Evolutionary conservation across 768 basidiomycete genomes (phyloP).

Genomic region (Boletus pseudo-olivaceus): DNA sequence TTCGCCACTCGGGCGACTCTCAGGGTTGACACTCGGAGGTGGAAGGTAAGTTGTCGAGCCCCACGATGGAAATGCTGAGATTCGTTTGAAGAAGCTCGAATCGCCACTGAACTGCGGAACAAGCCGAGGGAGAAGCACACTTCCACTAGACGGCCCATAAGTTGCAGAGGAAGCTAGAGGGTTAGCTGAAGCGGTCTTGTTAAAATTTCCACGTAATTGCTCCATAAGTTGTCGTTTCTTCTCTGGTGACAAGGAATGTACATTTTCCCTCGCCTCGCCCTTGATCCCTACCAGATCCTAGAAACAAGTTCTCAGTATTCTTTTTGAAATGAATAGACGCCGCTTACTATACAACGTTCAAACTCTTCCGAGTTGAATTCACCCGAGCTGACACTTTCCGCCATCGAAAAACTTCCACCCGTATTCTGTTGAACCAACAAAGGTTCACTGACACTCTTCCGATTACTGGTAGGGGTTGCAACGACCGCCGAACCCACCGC

Average conservation of each 20-base stretch:
- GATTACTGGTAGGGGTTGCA: slow-evolving; percentile 34
- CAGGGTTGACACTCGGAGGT: slow-evolving; percentile 26
- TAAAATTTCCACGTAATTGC: slow-evolving; percentile 42
- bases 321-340: neutral
- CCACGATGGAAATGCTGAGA: slow-evolving; percentile 62
- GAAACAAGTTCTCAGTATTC: slow-evolving; percentile 5
- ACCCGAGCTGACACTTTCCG: slow-evolving; percentile 25
- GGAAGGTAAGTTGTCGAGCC: slow-evolving; percentile 38
- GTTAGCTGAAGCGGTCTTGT: slow-evolving; percentile 31
- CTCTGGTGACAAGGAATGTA: slow-evolving; percentile 57
- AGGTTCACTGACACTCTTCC: slow-evolving; percentile 73
- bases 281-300: slow-evolving; percentile 75
- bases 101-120: slow-evolving; percentile 78
- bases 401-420: slow-evolving; percentile 27
- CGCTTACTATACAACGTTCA: slow-evolving; percentile 65
- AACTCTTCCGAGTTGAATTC: slow-evolving; percentile 49
- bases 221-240: slow-evolving; percentile 67
- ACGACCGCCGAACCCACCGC: slow-evolving; percentile 31
- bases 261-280: slow-evolving; percentile 59
- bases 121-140: slow-evolving; percentile 58
- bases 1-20: slow-evolving; percentile 38
- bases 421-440: slow-evolving; percentile 49
- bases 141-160: slow-evolving; percentile 56
- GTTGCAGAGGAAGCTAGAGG: slow-evolving; percentile 38
- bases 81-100: slow-evolving; percentile 59